A percentile compares a stretch with the other conserved stretches of the same genome.
Conservation (phyloP, 108 stramenopile genomes). For the Cyclostephanos invisitatus region DNA sequence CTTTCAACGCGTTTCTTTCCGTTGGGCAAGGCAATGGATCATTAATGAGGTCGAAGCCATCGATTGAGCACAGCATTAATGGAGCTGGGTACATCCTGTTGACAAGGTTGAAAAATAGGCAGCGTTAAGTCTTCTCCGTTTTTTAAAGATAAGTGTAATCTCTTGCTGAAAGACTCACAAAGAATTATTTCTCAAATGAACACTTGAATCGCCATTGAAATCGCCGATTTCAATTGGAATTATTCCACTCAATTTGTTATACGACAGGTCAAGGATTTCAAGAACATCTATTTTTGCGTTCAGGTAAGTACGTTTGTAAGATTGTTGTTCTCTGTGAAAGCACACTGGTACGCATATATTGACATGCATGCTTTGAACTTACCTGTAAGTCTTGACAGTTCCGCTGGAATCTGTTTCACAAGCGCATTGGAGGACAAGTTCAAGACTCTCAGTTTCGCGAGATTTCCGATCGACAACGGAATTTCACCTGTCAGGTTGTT, state of each 20-base stretch:
- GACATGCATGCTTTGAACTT: neutral
- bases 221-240: neutral
- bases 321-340: too few relatives aligned
- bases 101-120: neutral
- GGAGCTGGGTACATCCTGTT: neutral
- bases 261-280: neutral
- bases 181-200: neutral
- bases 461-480: neutral
- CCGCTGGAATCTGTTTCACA: neutral
- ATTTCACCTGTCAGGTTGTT: neutral
- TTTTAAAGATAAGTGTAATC: neutral
- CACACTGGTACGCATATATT: too few relatives aligned
- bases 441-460: neutral
- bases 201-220: neutral
- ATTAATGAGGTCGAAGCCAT: slow-evolving; percentile 18
- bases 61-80: neutral
- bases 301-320: too few relatives aligned
- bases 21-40: slow-evolving; percentile 16
- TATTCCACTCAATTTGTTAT: neutral
- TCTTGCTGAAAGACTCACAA: neutral
- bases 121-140: neutral
- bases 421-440: neutral
- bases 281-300: too few relatives aligned
- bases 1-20: slow-evolving; percentile 24
- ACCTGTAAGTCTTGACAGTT: neutral